Evolutionary conservation across 257 asterid genomes (phyloP), one percentile per base, ranked within the genome.

Genomic region (Plantago major): DNA sequence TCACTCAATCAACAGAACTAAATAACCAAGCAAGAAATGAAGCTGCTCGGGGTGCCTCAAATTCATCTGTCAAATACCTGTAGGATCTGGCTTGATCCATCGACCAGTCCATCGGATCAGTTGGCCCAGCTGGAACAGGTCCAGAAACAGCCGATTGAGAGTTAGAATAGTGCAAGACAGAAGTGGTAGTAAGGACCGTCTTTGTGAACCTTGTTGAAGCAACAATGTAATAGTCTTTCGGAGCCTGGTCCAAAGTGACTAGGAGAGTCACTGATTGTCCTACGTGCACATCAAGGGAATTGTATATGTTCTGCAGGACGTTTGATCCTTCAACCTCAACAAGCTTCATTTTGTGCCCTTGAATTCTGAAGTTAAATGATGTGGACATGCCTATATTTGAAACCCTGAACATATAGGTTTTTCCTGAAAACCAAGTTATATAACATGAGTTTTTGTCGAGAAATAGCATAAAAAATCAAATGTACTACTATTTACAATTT

Each of bases 281-380:
- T 7, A 81, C 87, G 33, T 93, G 99, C 37, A 89, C 68, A 42
- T 93, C 99, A 33, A 93, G 79, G 66, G 89, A 85, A 63, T 78
- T 82, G 14, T 93, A 93, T 13, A 67, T 2, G 58, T 84, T 85
- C 72, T 93, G 99, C 62, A 89, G 73, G 55, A 87, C 95, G 43
- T 93, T 84, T 10, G 99, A 89, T 54, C 99, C 99, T 68, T 93
- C 99, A 19, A 85, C 84, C 84, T 93, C 99, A 6, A 93, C 97
- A 9, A 87, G 77, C 77, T 81, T 87, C 92, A 93, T 1, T 64
- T 71, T 81, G 63, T 93, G 99, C 46, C 89, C 94, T 69, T 87
- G 92, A 52, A 93, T 87, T 79, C 99, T 83, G 84, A 93, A 85
- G 71, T 93, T 89, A 47, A 89, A 65, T 0, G 96, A 73, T 38